Conservation (phyloP, 768 basidiomycete species). For the Pleurotus platypus region DNA sequence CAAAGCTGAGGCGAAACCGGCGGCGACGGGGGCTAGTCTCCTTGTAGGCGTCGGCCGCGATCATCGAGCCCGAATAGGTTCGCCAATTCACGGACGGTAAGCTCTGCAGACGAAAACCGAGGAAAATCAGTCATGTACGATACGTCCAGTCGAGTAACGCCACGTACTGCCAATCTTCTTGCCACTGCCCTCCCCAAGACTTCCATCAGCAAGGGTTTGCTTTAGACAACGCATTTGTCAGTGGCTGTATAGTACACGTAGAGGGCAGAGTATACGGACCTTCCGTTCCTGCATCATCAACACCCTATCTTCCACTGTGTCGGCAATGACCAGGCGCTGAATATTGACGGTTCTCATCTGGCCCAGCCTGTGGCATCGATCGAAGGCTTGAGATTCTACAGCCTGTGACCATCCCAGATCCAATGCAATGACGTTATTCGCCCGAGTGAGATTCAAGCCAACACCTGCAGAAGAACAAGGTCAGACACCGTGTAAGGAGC, state of each 20-base stretch:
- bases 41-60: not conserved
- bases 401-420: constrained; percentile 67
- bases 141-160: not conserved
- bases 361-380: constrained; percentile 56
- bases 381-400: constrained; percentile 59
- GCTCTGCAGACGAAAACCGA: not conserved
- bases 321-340: constrained; percentile 51
- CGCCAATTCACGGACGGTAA: not conserved
- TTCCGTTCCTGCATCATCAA: constrained; percentile 61
- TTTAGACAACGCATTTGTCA: constrained; percentile 8
- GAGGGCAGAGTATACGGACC: constrained; percentile 23
- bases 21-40: too few species aligned
- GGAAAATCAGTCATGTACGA: too few species aligned
- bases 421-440: constrained; percentile 60
- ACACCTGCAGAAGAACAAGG: constrained; percentile 24
- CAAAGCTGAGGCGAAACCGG: too few species aligned
- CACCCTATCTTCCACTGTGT: constrained; percentile 72
- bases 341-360: constrained; percentile 49
- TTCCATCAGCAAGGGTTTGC: constrained; percentile 57
- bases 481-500: not conserved
- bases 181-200: constrained; percentile 58
- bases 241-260: not conserved
- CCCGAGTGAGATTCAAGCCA: constrained; percentile 59
- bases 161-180: constrained; percentile 54
- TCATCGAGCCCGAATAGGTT: not conserved